Evolutionary conservation across 441 rosid genomes (phyloP).

Genomic region (Euphorbia corollata): DNA sequence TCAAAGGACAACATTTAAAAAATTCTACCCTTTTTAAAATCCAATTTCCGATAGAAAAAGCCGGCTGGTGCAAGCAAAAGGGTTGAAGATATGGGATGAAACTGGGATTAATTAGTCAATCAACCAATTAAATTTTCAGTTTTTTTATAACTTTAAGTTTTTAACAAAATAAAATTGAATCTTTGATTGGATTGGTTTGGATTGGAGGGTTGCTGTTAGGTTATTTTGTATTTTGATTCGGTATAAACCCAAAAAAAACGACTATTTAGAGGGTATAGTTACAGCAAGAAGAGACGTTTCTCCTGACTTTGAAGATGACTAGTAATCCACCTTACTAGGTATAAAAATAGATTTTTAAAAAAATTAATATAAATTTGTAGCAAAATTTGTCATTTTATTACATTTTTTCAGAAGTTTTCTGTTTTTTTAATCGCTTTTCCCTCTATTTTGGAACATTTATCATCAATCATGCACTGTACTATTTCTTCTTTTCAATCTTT

Average conservation of each 20-base stretch:
- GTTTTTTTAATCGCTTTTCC: slow-evolving; percentile 1
- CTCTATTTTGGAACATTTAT: slow-evolving; percentile 28
- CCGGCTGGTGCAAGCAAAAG: slow-evolving; percentile 49
- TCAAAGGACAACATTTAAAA: slow-evolving; percentile 16
- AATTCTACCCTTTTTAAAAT: slow-evolving; percentile 16
- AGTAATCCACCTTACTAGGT: slow-evolving; percentile 33
- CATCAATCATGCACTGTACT: slow-evolving; percentile 30
- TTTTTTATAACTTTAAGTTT: no score
- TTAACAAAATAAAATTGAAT: neutral
- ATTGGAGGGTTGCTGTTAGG: slow-evolving; percentile 21
- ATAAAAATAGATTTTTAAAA: slow-evolving; percentile 11
- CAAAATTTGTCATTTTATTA: slow-evolving; percentile 20
- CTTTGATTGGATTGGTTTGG: slow-evolving; percentile 26
- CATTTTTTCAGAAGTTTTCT: slow-evolving; percentile 17
- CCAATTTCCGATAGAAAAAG: slow-evolving; percentile 26
- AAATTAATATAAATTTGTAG: neutral
- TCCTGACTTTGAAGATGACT: slow-evolving; percentile 42
- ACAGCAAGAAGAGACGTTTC: slow-evolving; percentile 35
- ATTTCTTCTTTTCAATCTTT: slow-evolving; percentile 10
- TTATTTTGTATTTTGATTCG: slow-evolving; percentile 16
- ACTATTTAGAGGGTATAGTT: slow-evolving; percentile 19
- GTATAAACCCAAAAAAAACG: slow-evolving; percentile 19
- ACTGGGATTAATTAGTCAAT: slow-evolving; percentile 24
- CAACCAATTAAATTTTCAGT: slow-evolving; percentile 13
- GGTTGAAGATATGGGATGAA: slow-evolving; percentile 44